Evolutionary conservation across 176 grass and related monocot genomes (phyloP), one percentile per base, ranked within the genome.

Genomic region (Hyparrhenia diplandra): DNA sequence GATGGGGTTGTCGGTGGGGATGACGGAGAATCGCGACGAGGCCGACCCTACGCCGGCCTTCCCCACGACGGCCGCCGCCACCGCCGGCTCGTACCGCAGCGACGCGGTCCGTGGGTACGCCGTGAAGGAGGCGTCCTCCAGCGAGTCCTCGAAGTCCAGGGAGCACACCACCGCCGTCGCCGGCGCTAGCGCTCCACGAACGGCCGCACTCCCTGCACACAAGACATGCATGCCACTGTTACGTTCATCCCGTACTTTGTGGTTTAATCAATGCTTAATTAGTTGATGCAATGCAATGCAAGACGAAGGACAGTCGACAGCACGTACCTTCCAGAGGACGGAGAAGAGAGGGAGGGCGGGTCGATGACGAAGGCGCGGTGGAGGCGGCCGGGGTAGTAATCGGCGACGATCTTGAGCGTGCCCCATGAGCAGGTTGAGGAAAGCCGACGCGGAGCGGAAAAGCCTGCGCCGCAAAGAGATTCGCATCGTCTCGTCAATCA

Each of bases 291-390:
- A 10, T 45, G 37, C 37, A 39, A 39, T 32, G 46, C 51, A 54
- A 8, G n/a, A n/a, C n/a, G n/a, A n/a, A n/a, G n/a, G n/a, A n/a
- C n/a, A n/a, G 2, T 0, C 0, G 12, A 60, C 35, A 16, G 7
- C 16, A 37, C 16, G 10, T 83, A 99, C 97, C 97, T 99, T 99
- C 97, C 97, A 99, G 67, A 99, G 87, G 58, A 96, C 87, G 36
- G 93, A 95, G 87, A 99, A 99, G 80, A n/a, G n/a, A 99, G 78
- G 10, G 97, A 93, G 1, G 97, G 97, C 42, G 97, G 86, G 62
- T 99, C 97, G 86, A 96, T 96, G 81, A 93, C 85, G 93, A 99
- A 99, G 41, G 93, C 89, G 69, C 90, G 91, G 91, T 93, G 85
- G 74, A 99, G 91, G 59, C 97, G 93, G 62, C 88, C 88, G 25